Evolutionary conservation across 371 early-diverging fungal species (phyloP).

Genomic region (Mortierella sp.): DNA sequence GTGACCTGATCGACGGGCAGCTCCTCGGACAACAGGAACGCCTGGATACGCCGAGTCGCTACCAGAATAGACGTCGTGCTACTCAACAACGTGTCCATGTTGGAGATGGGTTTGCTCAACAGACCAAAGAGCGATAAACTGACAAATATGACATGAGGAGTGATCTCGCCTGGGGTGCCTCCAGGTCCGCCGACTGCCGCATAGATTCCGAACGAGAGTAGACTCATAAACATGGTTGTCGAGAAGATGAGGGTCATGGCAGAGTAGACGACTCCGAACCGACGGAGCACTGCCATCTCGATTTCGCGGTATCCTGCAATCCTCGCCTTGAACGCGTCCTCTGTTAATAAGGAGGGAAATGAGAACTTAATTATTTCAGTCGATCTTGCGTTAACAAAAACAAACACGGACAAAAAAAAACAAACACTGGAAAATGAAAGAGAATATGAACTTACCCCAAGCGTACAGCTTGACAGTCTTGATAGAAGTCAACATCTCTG

Average conservation of each 20-base stretch:
- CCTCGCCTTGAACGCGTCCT: constrained; percentile 63
- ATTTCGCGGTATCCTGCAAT: constrained; percentile 27
- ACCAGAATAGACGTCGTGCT: constrained; percentile 33
- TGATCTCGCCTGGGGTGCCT: constrained; percentile 67
- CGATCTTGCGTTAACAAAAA: no score
- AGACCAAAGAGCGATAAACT: constrained; percentile 93
- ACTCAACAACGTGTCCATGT: constrained; percentile 41
- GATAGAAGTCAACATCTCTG: constrained; percentile 63
- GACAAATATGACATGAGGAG: constrained; percentile 86
- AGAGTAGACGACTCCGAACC: constrained; percentile 59
- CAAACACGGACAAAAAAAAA: constrained; percentile 62
- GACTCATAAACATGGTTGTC: constrained; percentile 59
- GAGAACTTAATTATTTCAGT: constrained; percentile 51
- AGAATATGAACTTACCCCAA: constrained; percentile 64
- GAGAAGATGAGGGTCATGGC: constrained; percentile 59
- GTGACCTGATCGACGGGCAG: constrained; percentile 39
- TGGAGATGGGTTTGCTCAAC: constrained; percentile 87
- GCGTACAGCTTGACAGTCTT: constrained; percentile 63
- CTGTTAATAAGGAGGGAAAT: neutral
- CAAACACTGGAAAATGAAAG: neutral
- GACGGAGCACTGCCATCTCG: constrained; percentile 36
- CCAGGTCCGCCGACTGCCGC: constrained; percentile 85
- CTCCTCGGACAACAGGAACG: constrained; percentile 47
- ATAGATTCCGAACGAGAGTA: constrained; percentile 90
- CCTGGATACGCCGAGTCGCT: constrained; percentile 40